Conservation (phyloP, 108 stramenopile species). For the Schizochytrium sp. region DNA sequence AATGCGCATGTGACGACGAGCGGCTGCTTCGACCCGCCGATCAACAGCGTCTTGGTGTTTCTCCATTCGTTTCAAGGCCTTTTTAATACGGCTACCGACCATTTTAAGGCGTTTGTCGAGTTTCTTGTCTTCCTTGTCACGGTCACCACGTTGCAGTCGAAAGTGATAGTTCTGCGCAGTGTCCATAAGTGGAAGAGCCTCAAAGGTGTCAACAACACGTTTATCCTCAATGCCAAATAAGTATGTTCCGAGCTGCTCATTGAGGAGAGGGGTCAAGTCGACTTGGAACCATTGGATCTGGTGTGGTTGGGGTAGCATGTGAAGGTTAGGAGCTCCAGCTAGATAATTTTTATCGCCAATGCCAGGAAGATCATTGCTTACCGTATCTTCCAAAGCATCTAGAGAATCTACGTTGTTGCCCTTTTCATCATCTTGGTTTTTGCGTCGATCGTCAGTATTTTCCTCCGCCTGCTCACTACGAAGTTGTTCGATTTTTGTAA, state of each 20-base stretch:
- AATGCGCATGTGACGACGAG: conserved; percentile 50
- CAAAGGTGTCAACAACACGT: neutral
- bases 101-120: neutral
- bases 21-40: conserved; percentile 3
- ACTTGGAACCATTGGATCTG: conserved; percentile 56
- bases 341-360: conserved; percentile 50
- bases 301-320: conserved; percentile 54
- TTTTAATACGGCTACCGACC: conserved; percentile 7
- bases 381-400: neutral
- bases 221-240: conserved; percentile 28
- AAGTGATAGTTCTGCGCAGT: conserved; percentile 22
- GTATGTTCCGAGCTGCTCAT: conserved; percentile 42
- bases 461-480: neutral
- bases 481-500: neutral
- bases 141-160: neutral
- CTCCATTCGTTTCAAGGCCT: conserved; percentile 31
- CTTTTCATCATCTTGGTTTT: neutral
- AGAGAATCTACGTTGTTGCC: neutral
- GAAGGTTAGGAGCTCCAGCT: conserved; percentile 56
- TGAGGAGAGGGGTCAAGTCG: conserved; percentile 46
- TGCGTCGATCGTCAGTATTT: neutral
- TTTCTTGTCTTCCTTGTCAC: conserved; percentile 19
- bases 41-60: conserved; percentile 49
- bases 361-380: neutral
- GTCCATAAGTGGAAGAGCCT: conserved; percentile 54